phyloP scores from a whole-genome alignment of 257 asterid genomes.

The Rubia yunnanensis region DNA sequence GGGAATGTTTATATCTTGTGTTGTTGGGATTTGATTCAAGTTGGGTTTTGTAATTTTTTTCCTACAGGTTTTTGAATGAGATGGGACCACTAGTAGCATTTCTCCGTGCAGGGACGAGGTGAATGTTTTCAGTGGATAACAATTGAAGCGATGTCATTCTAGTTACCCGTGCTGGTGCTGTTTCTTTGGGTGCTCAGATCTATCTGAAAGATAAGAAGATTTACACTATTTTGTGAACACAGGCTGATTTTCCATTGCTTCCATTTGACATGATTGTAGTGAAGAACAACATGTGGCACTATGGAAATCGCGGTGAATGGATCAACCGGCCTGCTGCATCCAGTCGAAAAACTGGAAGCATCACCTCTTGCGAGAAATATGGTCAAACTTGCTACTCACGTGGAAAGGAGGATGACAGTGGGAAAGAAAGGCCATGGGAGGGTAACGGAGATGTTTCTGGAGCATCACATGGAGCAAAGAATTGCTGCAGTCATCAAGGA shows the following conservation, averaged over 20 bases:
- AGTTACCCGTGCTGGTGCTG: slow-evolving; percentile 84
- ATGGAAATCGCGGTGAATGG: slow-evolving; percentile 77
- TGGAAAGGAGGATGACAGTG: slow-evolving; percentile 59
- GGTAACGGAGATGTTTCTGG: slow-evolving; percentile 67
- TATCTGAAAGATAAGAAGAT: background rate
- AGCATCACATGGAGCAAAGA: slow-evolving; percentile 74
- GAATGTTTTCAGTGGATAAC: slow-evolving; percentile 99
- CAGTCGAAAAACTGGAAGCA: slow-evolving; percentile 81
- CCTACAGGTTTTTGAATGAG: no score
- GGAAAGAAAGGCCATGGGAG: slow-evolving; percentile 62
- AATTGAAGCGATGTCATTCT: slow-evolving; percentile 99
- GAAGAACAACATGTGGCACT: slow-evolving; percentile 98
- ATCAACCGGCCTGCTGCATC: slow-evolving; percentile 82
- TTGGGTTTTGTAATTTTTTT: no score
- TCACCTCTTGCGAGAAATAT: slow-evolving; percentile 67
- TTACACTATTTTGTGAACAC: background rate
- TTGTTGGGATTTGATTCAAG: no score
- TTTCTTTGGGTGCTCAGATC: background rate
- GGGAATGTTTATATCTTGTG: no score
- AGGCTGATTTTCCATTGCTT: background rate
- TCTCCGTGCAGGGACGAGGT: slow-evolving; percentile 64
- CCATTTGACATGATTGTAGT: slow-evolving; percentile 31
- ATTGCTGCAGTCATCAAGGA: slow-evolving; percentile 68
- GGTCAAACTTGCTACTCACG: slow-evolving; percentile 52
- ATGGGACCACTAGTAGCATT: no score